Evolutionary conservation across 306 rosid genomes (phyloP).

Genomic region (Vigna angularis): DNA sequence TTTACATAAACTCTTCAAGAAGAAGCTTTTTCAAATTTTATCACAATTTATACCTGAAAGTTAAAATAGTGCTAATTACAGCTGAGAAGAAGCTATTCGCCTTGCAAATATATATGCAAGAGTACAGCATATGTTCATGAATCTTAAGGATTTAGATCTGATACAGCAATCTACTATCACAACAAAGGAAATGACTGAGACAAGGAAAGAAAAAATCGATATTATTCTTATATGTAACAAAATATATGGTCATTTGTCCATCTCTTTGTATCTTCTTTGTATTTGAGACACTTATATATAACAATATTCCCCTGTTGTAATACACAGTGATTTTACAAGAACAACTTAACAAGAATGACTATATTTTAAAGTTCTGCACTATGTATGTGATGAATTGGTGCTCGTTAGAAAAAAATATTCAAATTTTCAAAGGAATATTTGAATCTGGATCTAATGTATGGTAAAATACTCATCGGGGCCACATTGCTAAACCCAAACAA

Average conservation of each 20-base stretch:
- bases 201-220: background rate
- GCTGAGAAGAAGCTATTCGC: background rate
- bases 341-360: background rate
- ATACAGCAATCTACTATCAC: background rate
- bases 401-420: conserved; percentile 16
- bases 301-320: too few species aligned
- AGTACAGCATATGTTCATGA: background rate
- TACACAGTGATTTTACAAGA: background rate
- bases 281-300: too few species aligned
- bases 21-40: background rate
- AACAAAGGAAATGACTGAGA: background rate
- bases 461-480: background rate
- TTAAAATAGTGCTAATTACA: background rate
- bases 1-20: background rate
- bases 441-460: conserved; percentile 3
- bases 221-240: background rate
- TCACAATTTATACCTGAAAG: background rate
- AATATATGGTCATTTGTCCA: too few species aligned
- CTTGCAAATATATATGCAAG: background rate
- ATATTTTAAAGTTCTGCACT: conserved; percentile 5
- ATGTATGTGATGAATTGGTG: background rate
- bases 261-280: too few species aligned
- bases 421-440: background rate
- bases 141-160: background rate
- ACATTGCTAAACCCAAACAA: background rate